Evolutionary conservation across 352 stramenopile genomes (phyloP).

Genomic region (Phytophthora citricola): DNA sequence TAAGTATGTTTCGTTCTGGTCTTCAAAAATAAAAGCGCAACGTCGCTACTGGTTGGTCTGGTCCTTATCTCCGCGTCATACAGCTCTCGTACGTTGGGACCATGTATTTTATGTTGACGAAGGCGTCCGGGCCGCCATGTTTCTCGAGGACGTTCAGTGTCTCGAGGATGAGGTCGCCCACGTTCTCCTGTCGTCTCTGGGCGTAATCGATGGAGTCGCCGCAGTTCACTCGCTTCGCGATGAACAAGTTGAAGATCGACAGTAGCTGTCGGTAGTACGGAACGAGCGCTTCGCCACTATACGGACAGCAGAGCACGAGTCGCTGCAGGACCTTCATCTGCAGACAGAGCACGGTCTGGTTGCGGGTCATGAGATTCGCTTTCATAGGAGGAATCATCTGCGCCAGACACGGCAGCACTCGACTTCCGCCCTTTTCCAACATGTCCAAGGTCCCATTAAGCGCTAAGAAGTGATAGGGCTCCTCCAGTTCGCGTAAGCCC

Average conservation of each 20-base stretch:
- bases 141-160: slow-evolving; percentile 92
- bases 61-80: slow-evolving; percentile 28
- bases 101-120: slow-evolving; percentile 98
- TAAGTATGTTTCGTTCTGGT: slow-evolving; percentile 29
- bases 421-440: slow-evolving; percentile 74
- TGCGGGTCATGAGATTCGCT: slow-evolving; percentile 86
- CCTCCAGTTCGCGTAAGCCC: slow-evolving; percentile 85
- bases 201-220: slow-evolving; percentile 94
- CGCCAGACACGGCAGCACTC: slow-evolving; percentile 62
- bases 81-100: slow-evolving; percentile 96
- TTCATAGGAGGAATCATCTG: slow-evolving; percentile 79
- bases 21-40: slow-evolving; percentile 23
- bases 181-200: slow-evolving; percentile 88
- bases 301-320: slow-evolving; percentile 71
- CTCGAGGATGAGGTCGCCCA: slow-evolving; percentile 90
- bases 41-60: slow-evolving; percentile 4
- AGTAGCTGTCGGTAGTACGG: slow-evolving; percentile 94
- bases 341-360: slow-evolving; percentile 75
- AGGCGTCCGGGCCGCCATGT: slow-evolving; percentile 85
- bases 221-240: slow-evolving; percentile 92
- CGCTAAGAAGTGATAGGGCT: slow-evolving; percentile 87
- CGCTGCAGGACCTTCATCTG: slow-evolving; percentile 84
- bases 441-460: slow-evolving; percentile 84
- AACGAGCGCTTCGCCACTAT: slow-evolving; percentile 90
- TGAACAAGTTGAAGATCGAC: slow-evolving; percentile 93